Conservation (phyloP, 257 asterid species). For the Anisodus acutangulus region DNA sequence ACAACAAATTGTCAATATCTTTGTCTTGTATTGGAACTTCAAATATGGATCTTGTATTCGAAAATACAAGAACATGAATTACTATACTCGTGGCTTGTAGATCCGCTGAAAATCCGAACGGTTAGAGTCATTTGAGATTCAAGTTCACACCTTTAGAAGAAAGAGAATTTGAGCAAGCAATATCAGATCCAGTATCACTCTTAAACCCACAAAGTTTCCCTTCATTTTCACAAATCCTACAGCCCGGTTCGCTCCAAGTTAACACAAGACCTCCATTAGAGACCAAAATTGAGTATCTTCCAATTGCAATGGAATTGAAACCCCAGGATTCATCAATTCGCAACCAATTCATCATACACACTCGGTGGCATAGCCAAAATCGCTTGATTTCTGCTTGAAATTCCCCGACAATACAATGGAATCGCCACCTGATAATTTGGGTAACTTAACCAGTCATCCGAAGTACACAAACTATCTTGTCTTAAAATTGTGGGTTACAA, state of each 20-base stretch:
- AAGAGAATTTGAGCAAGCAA: slow-evolving; percentile 50
- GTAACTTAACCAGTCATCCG: slow-evolving; percentile 39
- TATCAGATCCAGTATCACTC: slow-evolving; percentile 37
- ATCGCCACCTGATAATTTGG: slow-evolving; percentile 21
- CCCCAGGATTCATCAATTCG: slow-evolving; percentile 36
- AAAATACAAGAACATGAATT: too few species aligned
- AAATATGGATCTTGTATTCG: too few species aligned
- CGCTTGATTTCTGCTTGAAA: slow-evolving; percentile 50
- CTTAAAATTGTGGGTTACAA: too few species aligned
- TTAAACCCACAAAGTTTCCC: slow-evolving; percentile 58
- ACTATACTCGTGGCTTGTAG: too few species aligned
- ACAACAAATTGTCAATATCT: too few species aligned
- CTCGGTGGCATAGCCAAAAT: slow-evolving; percentile 43
- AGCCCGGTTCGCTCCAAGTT: slow-evolving; percentile 54
- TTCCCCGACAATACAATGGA: slow-evolving; percentile 50
- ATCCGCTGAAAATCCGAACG: too few species aligned
- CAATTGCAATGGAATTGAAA: slow-evolving; percentile 50
- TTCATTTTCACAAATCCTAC: slow-evolving; percentile 51
- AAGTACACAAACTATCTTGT: too few species aligned
- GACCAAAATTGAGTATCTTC: slow-evolving; percentile 44
- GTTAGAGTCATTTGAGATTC: too few species aligned
- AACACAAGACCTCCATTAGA: slow-evolving; percentile 55
- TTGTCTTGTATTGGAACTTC: too few species aligned
- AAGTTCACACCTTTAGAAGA: slow-evolving; percentile 52
- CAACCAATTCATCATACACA: slow-evolving; percentile 44